These are phyloP conservation scores for Lactarius sanguifluus DNA, from an alignment of 768 basidiomycete species.

Conservation along the genomic window DNA sequence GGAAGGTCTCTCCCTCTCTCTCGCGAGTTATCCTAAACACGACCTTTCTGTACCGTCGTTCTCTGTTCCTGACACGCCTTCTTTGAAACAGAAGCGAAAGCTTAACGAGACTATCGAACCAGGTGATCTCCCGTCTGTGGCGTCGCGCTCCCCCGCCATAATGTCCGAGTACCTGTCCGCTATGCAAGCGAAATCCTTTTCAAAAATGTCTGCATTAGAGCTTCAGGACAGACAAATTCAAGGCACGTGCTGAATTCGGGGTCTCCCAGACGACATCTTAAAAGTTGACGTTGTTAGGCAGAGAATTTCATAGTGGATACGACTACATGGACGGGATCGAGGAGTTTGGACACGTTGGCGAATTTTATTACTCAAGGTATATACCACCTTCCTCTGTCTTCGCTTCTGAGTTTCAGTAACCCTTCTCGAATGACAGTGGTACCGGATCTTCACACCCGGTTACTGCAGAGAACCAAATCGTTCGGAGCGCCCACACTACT, in stretches of 20 bases:
- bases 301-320: conserved; percentile 76
- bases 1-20: conserved; percentile 35
- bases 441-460: conserved; percentile 64
- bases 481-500: conserved; percentile 86
- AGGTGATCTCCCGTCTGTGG: conserved; percentile 46
- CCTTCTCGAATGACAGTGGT: conserved; percentile 44
- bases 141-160: conserved; percentile 54
- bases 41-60: not conserved
- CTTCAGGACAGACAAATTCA: conserved; percentile 76
- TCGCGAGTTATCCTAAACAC: not conserved
- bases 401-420: conserved; percentile 1
- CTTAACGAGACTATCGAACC: conserved; percentile 46
- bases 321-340: conserved; percentile 64
- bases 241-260: conserved; percentile 47
- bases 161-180: conserved; percentile 63
- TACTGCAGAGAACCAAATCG: conserved; percentile 72
- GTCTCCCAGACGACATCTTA: conserved; percentile 37
- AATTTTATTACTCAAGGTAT: conserved; percentile 77
- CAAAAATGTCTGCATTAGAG: conserved; percentile 72
- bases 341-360: conserved; percentile 68
- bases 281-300: conserved; percentile 53
- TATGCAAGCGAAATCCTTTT: conserved; percentile 68
- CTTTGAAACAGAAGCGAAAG: conserved; percentile 57
- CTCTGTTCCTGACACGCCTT: conserved; percentile 21
- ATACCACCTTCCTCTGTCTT: conserved; percentile 25